Percentiles rank a stretch among this genome's conserved stretches.
phyloP scores from a whole-genome alignment of 768 basidiomycete genomes.

The Cystobasidium ongulense region DNA sequence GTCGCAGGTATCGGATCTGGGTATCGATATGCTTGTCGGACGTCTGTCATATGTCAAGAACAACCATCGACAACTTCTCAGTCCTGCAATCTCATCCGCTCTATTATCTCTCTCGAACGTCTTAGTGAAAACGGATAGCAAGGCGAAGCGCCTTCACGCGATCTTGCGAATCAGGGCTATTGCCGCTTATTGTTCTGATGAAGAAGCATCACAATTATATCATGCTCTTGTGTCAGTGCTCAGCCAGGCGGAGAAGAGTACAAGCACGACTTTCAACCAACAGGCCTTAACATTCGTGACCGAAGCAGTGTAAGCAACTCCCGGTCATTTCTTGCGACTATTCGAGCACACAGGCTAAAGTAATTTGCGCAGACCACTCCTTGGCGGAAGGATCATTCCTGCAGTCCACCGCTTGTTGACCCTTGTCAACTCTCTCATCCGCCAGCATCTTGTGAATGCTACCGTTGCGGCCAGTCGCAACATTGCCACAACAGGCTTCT shows the following conservation, averaged over 20 bases:
- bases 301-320: not conserved
- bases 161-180: not conserved
- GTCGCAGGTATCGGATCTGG: not conserved
- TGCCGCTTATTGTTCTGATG: not conserved
- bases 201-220: not conserved
- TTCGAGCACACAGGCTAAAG: not conserved
- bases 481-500: slow-evolving; percentile 43
- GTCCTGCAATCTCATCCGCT: not conserved
- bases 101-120: not conserved
- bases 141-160: not conserved
- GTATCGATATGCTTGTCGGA: not conserved
- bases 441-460: not conserved
- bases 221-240: not conserved
- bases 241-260: not conserved
- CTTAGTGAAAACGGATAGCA: not conserved
- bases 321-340: not conserved
- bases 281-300: not conserved
- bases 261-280: not conserved
- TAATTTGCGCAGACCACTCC: slow-evolving; percentile 34
- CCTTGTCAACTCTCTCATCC: slow-evolving; percentile 43
- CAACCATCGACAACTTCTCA: not conserved
- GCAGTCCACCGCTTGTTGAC: slow-evolving; percentile 65
- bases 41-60: not conserved
- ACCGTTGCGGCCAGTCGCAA: not conserved
- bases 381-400: slow-evolving; percentile 83